Evolutionary conservation across 208 protist genomes (phyloP), one percentile per base, ranked within the genome.

Genomic region (Leishmania arabica): DNA sequence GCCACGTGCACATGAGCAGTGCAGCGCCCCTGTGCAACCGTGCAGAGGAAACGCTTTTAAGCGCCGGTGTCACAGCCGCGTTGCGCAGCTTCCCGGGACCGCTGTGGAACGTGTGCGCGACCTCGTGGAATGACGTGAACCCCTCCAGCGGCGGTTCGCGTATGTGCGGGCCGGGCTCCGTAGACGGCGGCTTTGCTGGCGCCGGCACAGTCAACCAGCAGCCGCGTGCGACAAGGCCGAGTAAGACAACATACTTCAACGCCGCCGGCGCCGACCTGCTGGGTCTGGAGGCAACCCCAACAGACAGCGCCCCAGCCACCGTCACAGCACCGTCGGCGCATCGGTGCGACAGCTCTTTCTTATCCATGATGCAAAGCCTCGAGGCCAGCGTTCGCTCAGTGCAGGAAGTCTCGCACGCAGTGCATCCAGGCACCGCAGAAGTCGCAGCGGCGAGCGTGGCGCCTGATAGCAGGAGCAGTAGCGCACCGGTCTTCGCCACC

Each of bases 351-450:
- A 19, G 13, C n/a, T 11, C 72, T 62, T 40, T n/a, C 21, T 62
- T 76, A 17, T 76, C 72, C 31, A 62, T 24, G 31, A 37, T 68
- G 17, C 79, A 78, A 42, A 78, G 79, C n/a, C 53, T 84, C 24
- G 75, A 84, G 54, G 42, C 24, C 17, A 80, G 66, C 75, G 19
- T 84, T 62, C 42, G 34, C 75, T 54, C 68, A 2, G 15, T 31
- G n/a, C 54, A 24, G 9, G 68, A 79, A 2, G 31, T 0, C 8
- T 8, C 34, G 3, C 64, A 73, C 42, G n/a, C 68, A 53, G 13
- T 5, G 34, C 37, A 34, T 7, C 21, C 21, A 27, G 42, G 24
- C 19, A 73, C 68, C 4, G 24, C 21, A 51, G 68, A 45, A 27
- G 21, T 37, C 8, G 27, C 70, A 21, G 11, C 13, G 11, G 27